Percentiles rank a stretch among this genome's conserved stretches.
These are phyloP conservation scores for Talaromyces ruber DNA, from an alignment of 495 filamentous ascomycete species.

Conservation along the genomic window DNA sequence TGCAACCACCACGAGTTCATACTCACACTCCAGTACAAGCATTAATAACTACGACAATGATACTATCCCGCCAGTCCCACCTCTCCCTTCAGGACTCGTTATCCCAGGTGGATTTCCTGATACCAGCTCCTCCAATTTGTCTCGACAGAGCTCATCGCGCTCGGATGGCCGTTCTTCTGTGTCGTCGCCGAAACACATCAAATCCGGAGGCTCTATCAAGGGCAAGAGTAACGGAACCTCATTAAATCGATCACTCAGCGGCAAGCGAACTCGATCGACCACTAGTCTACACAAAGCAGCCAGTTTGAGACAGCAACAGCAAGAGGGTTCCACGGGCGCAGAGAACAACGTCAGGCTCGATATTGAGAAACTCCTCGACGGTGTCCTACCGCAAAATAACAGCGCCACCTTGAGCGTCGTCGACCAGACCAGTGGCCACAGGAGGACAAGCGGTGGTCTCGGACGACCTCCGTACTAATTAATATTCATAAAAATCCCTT, in stretches of 20 bases:
- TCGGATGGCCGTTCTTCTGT: conserved; percentile 31
- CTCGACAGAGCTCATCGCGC: conserved; percentile 24
- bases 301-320: conserved; percentile 5
- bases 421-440: conserved; percentile 11
- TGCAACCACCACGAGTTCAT: conserved; percentile 9
- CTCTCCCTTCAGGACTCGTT: conserved; percentile 28
- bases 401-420: background rate
- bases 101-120: conserved; percentile 30
- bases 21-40: background rate
- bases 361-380: conserved; percentile 28
- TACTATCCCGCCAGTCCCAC: conserved; percentile 35
- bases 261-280: conserved; percentile 31
- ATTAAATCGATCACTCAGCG: conserved; percentile 19
- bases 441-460: conserved; percentile 23
- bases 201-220: conserved; percentile 13
- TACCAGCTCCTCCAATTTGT: conserved; percentile 11
- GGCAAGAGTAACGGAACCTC: conserved; percentile 6
- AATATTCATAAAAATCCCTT: background rate
- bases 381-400: conserved; percentile 22
- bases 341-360: conserved; percentile 20
- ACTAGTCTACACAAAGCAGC: conserved; percentile 22
- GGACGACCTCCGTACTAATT: conserved; percentile 36
- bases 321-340: conserved; percentile 4
- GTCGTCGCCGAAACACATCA: conserved; percentile 21
- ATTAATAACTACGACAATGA: conserved; percentile 10